A percentile compares a stretch with the other conserved stretches of the same genome.
These are phyloP conservation scores for Capsella bursapastoris DNA, from an alignment of 345 rosid genomes.

Conservation along the genomic window DNA sequence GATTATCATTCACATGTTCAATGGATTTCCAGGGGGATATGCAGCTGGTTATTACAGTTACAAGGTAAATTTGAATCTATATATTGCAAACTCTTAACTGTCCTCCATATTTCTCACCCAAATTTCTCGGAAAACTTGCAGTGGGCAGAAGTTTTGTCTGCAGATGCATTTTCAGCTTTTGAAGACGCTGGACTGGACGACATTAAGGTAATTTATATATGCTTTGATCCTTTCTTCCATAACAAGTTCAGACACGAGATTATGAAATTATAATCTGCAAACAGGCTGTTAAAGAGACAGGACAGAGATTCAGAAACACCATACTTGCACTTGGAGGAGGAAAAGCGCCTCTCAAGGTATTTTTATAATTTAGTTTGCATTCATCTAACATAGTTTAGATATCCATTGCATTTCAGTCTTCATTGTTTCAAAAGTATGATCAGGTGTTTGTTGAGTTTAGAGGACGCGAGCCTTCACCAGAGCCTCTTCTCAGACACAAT, in stretches of 20 bases:
- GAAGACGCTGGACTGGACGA: conserved; percentile 88
- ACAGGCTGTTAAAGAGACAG: conserved; percentile 89
- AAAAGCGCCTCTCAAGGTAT: conserved; percentile 78
- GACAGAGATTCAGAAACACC: conserved; percentile 76
- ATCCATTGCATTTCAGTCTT: neutral
- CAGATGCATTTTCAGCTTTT: conserved; percentile 97
- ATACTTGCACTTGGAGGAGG: conserved; percentile 96
- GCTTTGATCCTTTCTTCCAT: neutral
- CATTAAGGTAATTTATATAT: conserved; percentile 55
- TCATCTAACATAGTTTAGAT: neutral
- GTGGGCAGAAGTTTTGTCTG: conserved; percentile 98
- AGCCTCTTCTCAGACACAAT: conserved; percentile 83
- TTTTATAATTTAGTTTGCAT: conserved; percentile 10
- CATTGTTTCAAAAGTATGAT: conserved; percentile 1
- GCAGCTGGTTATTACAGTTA: conserved; percentile 98
- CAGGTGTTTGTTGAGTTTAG: conserved; percentile 90
- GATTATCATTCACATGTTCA: conserved; percentile 2
- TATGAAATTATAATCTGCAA: neutral
- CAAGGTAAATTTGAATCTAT: conserved; percentile 60
- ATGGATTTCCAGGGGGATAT: conserved; percentile 66
- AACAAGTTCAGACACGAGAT: neutral
- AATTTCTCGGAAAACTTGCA: conserved; percentile 50
- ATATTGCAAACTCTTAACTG: neutral
- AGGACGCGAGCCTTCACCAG: conserved; percentile 92
- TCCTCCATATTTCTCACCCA: conserved; percentile 30